Base-by-base conservation (phyloP, 768 basidiomycete species). In the Russula earlei region DNA sequence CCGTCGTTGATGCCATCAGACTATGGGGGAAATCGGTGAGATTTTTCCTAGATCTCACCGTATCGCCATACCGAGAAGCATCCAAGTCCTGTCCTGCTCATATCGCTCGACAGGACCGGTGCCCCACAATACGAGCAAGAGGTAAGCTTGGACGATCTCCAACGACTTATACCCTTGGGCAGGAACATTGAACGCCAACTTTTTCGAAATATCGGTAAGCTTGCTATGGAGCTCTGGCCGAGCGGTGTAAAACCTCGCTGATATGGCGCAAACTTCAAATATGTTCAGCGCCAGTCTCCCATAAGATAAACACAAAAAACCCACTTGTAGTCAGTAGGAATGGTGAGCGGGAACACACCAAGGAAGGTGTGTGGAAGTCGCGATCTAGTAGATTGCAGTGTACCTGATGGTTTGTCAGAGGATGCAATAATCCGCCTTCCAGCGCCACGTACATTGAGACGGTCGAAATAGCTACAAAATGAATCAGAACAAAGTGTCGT, bases 11-110 rank as follows among this genome's bases (percentile, higher is more conserved):
- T 31, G 19, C 24, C 14, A 46, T 56, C 34, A 55, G 42, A 49
- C 43, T 46, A 27, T 34, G 34, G 51, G 52, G 46, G 53, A 43
- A 34, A 27, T 17, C 10, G 29, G 12, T 50, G 34, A 17, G 49
- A 36, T 33, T 49, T 12, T 45, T 37, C 22, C 24, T 11, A 29
- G 43, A 42, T 72, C 81, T 48, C 56, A 84, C 85, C 87, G 77
- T 61, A 86, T 87, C 6, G 78, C 85, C 85, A 93, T 90, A 33
- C 92, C 92, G 24, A 97, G 71, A 15, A 89, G 72, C 61, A 91
- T 67, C 91, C 92, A 98, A 0, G 94, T 97, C 63, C 86, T 83
- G 70, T 99, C 95, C 64, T 95, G 91, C 67, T 99, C 95, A 65
- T 91, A 99, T 8, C 93, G 81, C 69, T 98, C 93, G 20, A 93